phyloP scores from a whole-genome alignment of 257 asterid species.

The Jaltomata sinuosa region DNA sequence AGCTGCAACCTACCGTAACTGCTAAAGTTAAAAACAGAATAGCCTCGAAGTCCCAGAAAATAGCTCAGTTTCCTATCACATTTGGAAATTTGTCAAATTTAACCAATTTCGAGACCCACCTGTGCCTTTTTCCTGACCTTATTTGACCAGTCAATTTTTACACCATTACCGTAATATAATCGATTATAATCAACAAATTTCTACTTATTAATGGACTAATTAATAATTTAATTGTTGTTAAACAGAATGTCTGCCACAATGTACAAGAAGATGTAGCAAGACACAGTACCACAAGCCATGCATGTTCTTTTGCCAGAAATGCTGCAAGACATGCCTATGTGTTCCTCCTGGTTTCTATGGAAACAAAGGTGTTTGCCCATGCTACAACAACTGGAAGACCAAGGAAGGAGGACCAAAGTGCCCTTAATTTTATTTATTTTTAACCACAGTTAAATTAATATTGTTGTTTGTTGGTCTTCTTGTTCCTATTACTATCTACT shows the following conservation, averaged over 20 bases:
- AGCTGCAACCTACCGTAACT: not conserved
- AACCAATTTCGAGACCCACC: not conserved
- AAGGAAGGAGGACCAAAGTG: conserved; percentile 56
- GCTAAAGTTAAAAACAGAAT: not conserved
- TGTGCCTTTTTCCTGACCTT: not conserved
- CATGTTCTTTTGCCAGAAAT: conserved; percentile 38
- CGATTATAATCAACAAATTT: too few species aligned
- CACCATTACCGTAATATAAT: not conserved
- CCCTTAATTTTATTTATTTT: conserved; percentile 9
- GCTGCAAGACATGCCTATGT: conserved; percentile 47
- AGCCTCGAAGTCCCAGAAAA: not conserved
- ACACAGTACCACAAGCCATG: conserved; percentile 37
- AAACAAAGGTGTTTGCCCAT: conserved; percentile 31
- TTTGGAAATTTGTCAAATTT: not conserved
- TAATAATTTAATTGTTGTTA: not conserved
- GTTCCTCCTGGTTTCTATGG: conserved; percentile 63
- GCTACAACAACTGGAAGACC: conserved; percentile 55
- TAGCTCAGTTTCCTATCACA: not conserved
- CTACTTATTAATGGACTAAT: too few species aligned
- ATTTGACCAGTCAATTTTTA: not conserved
- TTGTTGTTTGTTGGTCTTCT: not conserved
- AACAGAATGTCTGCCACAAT: conserved; percentile 29
- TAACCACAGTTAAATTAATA: not conserved
- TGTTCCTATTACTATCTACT: not conserved
- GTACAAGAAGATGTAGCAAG: conserved; percentile 29